Evolutionary conservation across 2,329 filamentous ascomycete genomes (phyloP), one percentile per base, ranked within the genome.

Genomic region (Fusarium siculi): DNA sequence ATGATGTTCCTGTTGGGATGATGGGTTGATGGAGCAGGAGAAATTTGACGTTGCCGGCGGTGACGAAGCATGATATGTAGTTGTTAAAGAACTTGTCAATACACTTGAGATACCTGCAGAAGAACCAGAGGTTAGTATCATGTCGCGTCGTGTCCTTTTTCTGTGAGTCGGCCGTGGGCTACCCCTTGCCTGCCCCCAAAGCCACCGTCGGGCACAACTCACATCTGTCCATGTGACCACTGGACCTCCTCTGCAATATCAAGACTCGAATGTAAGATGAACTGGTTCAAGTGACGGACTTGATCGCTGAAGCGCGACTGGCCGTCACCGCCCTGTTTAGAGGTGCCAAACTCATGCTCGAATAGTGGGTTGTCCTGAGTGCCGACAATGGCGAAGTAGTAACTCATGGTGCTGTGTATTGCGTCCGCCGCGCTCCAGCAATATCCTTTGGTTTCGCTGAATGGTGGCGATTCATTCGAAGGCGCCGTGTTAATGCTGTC

Each of bases 381-480:
- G 80, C 95, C 96, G 82, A 99, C 91, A 77, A 99, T 97, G 80
- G 93, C 93, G 85, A 99, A 98, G 87, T 98, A 98, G 88, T 98
- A 99, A 68, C 95, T 98, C 96, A 98, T 98, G 73, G 76, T 87
- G 74, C 65, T 65, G 76, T 70, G 65, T 40, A 72, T 70, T 69
- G 77, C 79, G 77, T 82, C 75, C 67, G 76, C 66, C 56, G 39
- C 52, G 23, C 46, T n/a, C 50, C 7, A 25, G 15, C 9, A 32
- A 23, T 43, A 15, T 30, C 19, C 18, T 50, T 23, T 21, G 36
- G 42, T 25, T 62, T 40, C 46, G 39, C 61, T 54, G 34, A n/a
- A 23, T 30, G 37, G 52, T 23, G 23, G 37, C n/a, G 25, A 28
- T 16, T 37, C 47, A 28, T 25, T 57, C 52, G 69, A 42, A 47